These are phyloP conservation scores for Triticum turgidum DNA, from an alignment of 176 grass and related monocot species.

Conservation along the genomic window DNA sequence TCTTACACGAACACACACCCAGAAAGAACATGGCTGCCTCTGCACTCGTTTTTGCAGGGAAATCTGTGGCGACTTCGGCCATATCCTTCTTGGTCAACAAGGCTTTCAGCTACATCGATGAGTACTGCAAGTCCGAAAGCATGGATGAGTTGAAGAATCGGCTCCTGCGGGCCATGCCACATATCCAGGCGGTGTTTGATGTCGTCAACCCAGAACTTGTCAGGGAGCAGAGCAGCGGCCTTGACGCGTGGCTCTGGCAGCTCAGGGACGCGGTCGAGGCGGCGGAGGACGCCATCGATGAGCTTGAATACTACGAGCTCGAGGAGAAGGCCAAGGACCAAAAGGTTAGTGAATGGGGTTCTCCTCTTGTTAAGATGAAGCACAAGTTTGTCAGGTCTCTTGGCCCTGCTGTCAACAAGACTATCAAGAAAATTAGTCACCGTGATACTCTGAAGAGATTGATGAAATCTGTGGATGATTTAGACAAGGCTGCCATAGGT, in stretches of 20 bases:
- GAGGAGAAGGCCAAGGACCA: slow-evolving; percentile 18
- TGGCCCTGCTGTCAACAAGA: neutral
- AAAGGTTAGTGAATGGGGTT: slow-evolving; percentile 1
- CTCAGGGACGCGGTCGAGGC: slow-evolving; percentile 34
- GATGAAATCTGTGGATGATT: neutral
- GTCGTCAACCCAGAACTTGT: neutral
- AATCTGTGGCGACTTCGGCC: neutral
- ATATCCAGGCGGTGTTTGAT: slow-evolving; percentile 21
- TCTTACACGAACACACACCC: too few relatives aligned
- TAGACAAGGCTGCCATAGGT: neutral
- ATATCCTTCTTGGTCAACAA: slow-evolving; percentile 24
- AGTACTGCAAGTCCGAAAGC: neutral
- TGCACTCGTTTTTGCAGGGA: neutral
- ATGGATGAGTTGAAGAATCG: neutral
- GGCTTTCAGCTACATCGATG: neutral
- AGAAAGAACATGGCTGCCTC: too few relatives aligned
- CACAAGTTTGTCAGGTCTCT: slow-evolving; percentile 31
- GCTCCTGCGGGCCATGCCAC: slow-evolving; percentile 11
- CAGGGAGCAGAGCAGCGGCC: slow-evolving; percentile 17
- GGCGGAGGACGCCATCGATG: slow-evolving; percentile 39
- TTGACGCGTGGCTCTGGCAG: slow-evolving; percentile 39
- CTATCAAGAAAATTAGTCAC: neutral
- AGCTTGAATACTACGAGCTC: slow-evolving; percentile 18
- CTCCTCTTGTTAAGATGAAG: neutral
- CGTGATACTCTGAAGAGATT: neutral